Evolutionary conservation across 2,329 filamentous ascomycete species (phyloP).

Genomic region (Paraconiothyrium sp.): DNA sequence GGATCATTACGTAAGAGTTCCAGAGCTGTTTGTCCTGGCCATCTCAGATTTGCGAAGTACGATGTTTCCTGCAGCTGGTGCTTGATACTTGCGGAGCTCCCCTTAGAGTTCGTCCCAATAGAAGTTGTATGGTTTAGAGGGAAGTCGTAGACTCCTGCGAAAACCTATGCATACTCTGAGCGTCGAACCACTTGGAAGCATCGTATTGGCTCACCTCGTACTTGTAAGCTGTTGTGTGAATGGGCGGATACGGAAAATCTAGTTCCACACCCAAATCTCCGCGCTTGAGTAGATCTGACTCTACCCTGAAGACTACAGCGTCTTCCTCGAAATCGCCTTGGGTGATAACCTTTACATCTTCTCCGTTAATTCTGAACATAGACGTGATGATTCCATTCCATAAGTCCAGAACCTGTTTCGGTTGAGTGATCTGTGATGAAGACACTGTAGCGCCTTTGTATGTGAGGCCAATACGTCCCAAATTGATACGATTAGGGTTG

Average conservation of each 20-base stretch:
- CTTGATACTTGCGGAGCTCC: conserved; percentile 52
- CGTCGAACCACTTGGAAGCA: not conserved
- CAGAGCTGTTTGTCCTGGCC: conserved; percentile 49
- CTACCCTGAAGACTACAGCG: conserved; percentile 56
- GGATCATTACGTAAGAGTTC: conserved; percentile 46
- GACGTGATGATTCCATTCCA: conserved; percentile 59
- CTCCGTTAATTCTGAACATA: conserved; percentile 54
- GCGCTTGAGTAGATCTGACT: conserved; percentile 53
- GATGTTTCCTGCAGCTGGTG: conserved; percentile 55
- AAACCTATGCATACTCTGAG: conserved; percentile 50
- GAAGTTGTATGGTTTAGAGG: conserved; percentile 56
- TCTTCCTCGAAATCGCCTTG: conserved; percentile 58
- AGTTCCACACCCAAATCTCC: conserved; percentile 59
- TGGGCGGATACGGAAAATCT: conserved; percentile 60
- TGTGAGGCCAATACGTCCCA: conserved; percentile 59
- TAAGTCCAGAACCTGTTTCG: conserved; percentile 58
- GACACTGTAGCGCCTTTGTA: conserved; percentile 54
- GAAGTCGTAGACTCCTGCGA: conserved; percentile 61
- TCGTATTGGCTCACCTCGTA: conserved; percentile 28
- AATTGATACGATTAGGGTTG: conserved; percentile 63
- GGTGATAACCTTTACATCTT: conserved; percentile 56
- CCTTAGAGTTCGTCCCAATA: conserved; percentile 36
- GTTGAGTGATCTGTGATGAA: conserved; percentile 54
- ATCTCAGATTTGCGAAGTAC: conserved; percentile 55
- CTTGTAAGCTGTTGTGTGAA: conserved; percentile 36